phyloP scores from a whole-genome alignment of 208 protist genomes.

The Borovskyia barvae region DNA sequence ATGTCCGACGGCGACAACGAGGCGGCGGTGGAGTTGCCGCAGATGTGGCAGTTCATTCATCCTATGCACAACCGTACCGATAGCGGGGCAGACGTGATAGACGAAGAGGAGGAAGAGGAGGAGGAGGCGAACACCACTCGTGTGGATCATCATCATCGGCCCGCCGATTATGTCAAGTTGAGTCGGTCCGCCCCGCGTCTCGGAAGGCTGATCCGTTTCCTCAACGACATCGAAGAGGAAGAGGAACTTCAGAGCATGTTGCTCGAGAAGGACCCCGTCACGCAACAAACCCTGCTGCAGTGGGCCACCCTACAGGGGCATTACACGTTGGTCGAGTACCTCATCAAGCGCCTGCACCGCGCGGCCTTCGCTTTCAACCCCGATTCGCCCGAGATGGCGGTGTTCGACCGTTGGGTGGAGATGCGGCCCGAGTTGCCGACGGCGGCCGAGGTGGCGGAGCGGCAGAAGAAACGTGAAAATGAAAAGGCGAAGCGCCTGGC shows the following conservation, averaged over 20 bases:
- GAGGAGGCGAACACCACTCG: no score
- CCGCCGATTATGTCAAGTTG: constrained; percentile 62
- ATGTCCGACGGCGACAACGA: constrained; percentile 69
- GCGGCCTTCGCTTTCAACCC: constrained; percentile 79
- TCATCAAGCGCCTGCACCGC: constrained; percentile 75
- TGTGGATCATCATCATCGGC: constrained; percentile 14
- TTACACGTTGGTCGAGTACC: constrained; percentile 84
- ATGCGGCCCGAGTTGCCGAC: constrained; percentile 80
- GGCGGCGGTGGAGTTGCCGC: constrained; percentile 52
- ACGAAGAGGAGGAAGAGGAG: constrained; percentile 39
- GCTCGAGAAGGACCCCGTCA: constrained; percentile 79
- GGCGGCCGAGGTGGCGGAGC: constrained; percentile 66
- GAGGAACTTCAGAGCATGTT: constrained; percentile 74
- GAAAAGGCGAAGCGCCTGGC: constrained; percentile 61
- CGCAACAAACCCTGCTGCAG: constrained; percentile 82
- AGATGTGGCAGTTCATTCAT: constrained; percentile 82
- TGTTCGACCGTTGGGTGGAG: constrained; percentile 85
- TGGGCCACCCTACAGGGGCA: constrained; percentile 85
- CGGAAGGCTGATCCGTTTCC: constrained; percentile 65
- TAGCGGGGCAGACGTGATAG: constrained; percentile 37
- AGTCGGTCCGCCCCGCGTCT: constrained; percentile 62
- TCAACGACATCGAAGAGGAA: constrained; percentile 85
- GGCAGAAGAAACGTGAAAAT: constrained; percentile 66
- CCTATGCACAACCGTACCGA: constrained; percentile 40
- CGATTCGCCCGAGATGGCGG: constrained; percentile 62